Evolutionary conservation across 768 basidiomycete genomes (phyloP), one percentile per base, ranked within the genome.

Genomic region (Rhodosporidiobolus odoratus): DNA sequence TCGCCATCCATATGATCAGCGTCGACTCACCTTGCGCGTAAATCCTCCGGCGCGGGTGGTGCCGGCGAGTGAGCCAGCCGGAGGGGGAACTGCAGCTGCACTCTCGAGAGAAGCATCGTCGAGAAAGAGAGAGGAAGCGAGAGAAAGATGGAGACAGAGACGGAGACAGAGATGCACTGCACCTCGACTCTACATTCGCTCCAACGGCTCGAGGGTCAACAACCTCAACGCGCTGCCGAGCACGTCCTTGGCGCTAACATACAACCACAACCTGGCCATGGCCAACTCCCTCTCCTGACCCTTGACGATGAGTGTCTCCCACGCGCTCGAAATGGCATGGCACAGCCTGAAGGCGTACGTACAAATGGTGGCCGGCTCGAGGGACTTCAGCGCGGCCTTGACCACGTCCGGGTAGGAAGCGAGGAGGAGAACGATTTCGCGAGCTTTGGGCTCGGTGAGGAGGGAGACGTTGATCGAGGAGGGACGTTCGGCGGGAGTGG

Each of bases 381-480:
- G 88, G 27, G 86, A 88, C 80, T 87, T 87, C 77, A 92, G 80
- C 17, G 95, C 94, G 2, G 86, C 87, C 76, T 87, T 87, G 56
- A 98, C 91, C 35, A 93, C 88, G 76, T 93, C 91, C 3, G 94
- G 94, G 83, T 96, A 98, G 34, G 87, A 84, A 7, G 91, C 89
- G 52, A 96, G 84, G n/a, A 94, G 83, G 81, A 91, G 87, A 30
- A 86, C 84, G 76, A 96, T 90, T 65, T 94, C 91, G 57, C 91
- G 85, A 23, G 91, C 89, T 54, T 90, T 88, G 25, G 88, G 87
- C 64, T 88, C 84, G 13, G 83, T 81, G 62, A 96, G 87, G n/a
- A 85, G 82, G 2, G 82, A 80, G 13, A 86, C 85, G 76, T 88
- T 82, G 79, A 95, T 88, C 72, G 87, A 80, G n/a, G 77, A 59